These are phyloP conservation scores for Fusarium brevicatenulatum DNA, from an alignment of 2,329 filamentous ascomycete genomes.

Conservation along the genomic window DNA sequence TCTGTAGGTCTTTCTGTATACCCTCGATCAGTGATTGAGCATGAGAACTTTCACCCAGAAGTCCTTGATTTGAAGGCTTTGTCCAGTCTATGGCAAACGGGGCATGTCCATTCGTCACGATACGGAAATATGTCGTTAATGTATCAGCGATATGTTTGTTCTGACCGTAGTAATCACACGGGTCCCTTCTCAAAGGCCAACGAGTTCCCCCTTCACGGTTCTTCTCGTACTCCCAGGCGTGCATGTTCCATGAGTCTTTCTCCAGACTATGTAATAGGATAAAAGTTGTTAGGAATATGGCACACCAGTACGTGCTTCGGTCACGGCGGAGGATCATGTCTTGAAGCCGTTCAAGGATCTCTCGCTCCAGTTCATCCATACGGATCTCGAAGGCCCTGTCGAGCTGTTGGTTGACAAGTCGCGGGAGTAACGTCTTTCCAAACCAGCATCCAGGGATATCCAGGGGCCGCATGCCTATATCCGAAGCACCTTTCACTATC, in stretches of 20 bases:
- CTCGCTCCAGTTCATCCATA: not conserved
- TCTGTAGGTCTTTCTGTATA: not conserved
- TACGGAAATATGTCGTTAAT: not conserved
- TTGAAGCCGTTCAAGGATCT: not conserved
- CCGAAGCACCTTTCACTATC: not conserved
- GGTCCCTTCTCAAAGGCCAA: not conserved
- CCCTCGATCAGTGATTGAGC: not conserved
- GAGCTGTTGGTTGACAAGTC: not conserved
- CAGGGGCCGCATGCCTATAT: rapidly evolving
- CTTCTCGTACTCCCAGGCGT: not conserved
- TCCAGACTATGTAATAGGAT: not conserved
- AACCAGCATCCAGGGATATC: not conserved
- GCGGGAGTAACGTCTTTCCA: not conserved
- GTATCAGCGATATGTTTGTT: not conserved
- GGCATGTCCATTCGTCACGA: not conserved
- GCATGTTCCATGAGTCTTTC: constrained; percentile 2
- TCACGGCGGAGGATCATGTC: not conserved
- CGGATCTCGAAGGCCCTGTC: not conserved
- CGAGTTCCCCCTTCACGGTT: not conserved
- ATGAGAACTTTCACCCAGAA: not conserved
- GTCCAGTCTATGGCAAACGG: not conserved
- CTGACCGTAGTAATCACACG: not conserved
- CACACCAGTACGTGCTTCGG: not conserved
- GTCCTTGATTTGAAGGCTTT: not conserved
- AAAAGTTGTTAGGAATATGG: not conserved